Conservation (phyloP, 768 basidiomycete species). For the Boletus sensibilis region DNA sequence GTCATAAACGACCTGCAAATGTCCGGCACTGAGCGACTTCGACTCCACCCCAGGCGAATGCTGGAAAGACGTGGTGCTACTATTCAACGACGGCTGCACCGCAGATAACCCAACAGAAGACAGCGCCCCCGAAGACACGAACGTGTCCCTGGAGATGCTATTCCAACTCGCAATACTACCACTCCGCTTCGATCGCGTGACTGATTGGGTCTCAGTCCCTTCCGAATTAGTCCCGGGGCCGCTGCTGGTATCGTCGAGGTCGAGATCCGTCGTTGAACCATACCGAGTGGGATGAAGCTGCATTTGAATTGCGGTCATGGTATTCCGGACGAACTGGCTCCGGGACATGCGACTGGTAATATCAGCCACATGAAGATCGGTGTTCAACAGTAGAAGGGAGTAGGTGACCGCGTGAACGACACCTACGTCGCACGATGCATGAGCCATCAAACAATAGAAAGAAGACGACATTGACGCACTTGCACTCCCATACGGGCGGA, state of each 20-base stretch:
- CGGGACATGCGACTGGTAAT: conserved; percentile 87
- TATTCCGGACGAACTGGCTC: conserved; percentile 89
- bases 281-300: conserved; percentile 60
- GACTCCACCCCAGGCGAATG: conserved; percentile 43
- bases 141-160: conserved; percentile 65
- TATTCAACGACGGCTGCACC: conserved; percentile 45
- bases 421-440: conserved; percentile 42
- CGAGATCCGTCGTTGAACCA: conserved; percentile 60
- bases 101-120: conserved; percentile 37
- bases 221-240: conserved; percentile 56
- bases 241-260: conserved; percentile 65
- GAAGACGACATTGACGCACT: conserved; percentile 48
- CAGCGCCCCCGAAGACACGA: conserved; percentile 39
- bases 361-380: conserved; percentile 95
- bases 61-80: conserved; percentile 65
- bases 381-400: conserved; percentile 91
- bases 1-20: conserved; percentile 48
- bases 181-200: conserved; percentile 66
- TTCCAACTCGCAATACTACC: conserved; percentile 86
- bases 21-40: conserved; percentile 33
- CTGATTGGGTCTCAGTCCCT: conserved; percentile 47
- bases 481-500: conserved; percentile 75
- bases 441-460: background rate
- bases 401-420: conserved; percentile 95
- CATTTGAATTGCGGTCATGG: conserved; percentile 80